Percentiles rank a stretch among this genome's conserved stretches.
phyloP scores from a whole-genome alignment of 495 filamentous ascomycete species.

The Hypoxylon fuscum region DNA sequence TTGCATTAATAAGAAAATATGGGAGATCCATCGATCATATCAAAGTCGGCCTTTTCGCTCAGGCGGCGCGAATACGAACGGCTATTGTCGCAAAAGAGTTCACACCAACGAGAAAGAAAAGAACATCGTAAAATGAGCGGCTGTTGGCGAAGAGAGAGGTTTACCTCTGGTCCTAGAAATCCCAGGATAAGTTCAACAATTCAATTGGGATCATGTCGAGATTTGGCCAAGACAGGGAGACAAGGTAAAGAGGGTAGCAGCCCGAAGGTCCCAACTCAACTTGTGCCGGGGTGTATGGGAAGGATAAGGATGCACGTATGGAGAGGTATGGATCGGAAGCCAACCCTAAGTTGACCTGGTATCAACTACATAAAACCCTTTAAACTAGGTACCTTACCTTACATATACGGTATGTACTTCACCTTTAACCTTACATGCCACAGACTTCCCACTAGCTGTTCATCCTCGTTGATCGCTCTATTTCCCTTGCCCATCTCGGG shows the following conservation, averaged over 20 bases:
- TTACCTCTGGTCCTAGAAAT: slow-evolving; percentile 30
- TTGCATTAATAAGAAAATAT: slow-evolving; percentile 28
- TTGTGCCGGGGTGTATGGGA: slow-evolving; percentile 30
- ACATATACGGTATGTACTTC: too few relatives aligned
- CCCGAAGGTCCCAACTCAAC: slow-evolving; percentile 21
- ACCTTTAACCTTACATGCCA: slow-evolving; percentile 3
- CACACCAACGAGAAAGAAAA: slow-evolving; percentile 4
- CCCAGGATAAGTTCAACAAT: slow-evolving; percentile 31
- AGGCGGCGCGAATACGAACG: slow-evolving; percentile 7
- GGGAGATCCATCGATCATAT: slow-evolving; percentile 28
- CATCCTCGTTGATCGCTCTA: slow-evolving; percentile 7
- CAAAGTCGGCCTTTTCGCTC: slow-evolving; percentile 4
- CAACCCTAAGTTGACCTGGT: slow-evolving; percentile 21
- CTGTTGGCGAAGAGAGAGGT: slow-evolving; percentile 26
- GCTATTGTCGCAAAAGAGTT: slow-evolving; percentile 17
- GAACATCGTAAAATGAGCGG: slow-evolving; percentile 27
- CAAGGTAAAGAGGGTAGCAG: slow-evolving; percentile 28
- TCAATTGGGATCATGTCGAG: slow-evolving; percentile 39
- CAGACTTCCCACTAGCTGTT: slow-evolving; percentile 2
- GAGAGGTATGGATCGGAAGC: slow-evolving; percentile 23
- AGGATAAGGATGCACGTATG: slow-evolving; percentile 29
- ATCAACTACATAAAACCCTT: slow-evolving; percentile 17
- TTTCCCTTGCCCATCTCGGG: slow-evolving; percentile 21
- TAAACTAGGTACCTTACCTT: slow-evolving; percentile 12
- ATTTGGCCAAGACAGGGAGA: slow-evolving; percentile 33